A percentile compares a stretch with the other conserved stretches of the same genome.
Evolutionary conservation across 495 filamentous ascomycete species (phyloP).

Genomic region (Podospora anserina): DNA sequence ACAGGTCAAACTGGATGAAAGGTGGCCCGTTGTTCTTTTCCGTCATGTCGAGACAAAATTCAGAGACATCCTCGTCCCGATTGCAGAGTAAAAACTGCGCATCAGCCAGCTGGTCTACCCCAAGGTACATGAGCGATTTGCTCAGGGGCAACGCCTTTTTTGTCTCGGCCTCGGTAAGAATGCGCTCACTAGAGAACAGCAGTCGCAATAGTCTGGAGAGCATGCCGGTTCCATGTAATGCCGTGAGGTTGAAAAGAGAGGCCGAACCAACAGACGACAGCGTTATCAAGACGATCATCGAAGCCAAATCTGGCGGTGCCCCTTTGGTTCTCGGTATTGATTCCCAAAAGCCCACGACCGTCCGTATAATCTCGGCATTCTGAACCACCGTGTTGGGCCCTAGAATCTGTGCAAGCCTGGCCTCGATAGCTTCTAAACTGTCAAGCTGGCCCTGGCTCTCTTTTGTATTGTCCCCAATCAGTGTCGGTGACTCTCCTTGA

Average conservation of each 20-base stretch:
- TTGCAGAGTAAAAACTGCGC: constrained; percentile 70
- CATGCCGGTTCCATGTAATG: constrained; percentile 73
- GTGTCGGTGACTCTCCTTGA: not conserved
- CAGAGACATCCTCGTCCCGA: constrained; percentile 57
- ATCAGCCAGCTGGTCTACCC: constrained; percentile 73
- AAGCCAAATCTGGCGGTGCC: constrained; percentile 44
- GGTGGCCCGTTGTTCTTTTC: constrained; percentile 70
- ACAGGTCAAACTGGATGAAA: constrained; percentile 92
- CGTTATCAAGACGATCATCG: constrained; percentile 58
- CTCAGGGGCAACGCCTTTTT: constrained; percentile 59
- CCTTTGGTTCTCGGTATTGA: constrained; percentile 50
- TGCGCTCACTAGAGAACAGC: constrained; percentile 53
- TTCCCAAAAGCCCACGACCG: constrained; percentile 63
- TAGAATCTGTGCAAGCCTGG: constrained; percentile 47
- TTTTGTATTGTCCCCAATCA: constrained; percentile 9
- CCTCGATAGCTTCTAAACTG: constrained; percentile 36
- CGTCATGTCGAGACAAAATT: constrained; percentile 71
- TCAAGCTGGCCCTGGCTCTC: constrained; percentile 20
- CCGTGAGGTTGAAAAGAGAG: constrained; percentile 71
- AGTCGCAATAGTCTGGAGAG: constrained; percentile 68
- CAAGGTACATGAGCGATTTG: constrained; percentile 58
- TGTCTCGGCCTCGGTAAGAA: constrained; percentile 51
- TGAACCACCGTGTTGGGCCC: constrained; percentile 54
- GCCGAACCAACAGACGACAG: constrained; percentile 50
- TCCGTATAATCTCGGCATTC: constrained; percentile 63